A percentile compares a stretch with the other conserved stretches of the same genome.
These are phyloP conservation scores for Forsythia viridissima DNA, from an alignment of 257 asterid species.

Conservation along the genomic window DNA sequence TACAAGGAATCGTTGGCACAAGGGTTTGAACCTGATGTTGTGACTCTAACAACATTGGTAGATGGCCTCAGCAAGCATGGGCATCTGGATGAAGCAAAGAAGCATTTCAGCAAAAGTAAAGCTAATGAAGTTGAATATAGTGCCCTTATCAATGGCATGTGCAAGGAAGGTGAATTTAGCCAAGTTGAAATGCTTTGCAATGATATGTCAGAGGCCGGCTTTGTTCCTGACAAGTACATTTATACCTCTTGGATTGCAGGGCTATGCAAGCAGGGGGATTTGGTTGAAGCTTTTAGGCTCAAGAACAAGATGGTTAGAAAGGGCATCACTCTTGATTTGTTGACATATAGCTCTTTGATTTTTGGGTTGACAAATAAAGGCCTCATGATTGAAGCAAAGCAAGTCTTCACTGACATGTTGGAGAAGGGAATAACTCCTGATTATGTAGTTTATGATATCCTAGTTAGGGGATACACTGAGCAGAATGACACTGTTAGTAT, in stretches of 20 bases:
- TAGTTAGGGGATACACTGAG: conserved; percentile 23
- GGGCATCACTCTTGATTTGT: conserved; percentile 18
- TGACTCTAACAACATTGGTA: conserved; percentile 21
- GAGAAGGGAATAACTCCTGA: conserved; percentile 23
- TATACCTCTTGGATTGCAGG: conserved; percentile 33
- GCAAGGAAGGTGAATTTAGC: conserved; percentile 20
- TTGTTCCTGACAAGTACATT: conserved; percentile 26
- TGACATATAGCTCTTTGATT: conserved; percentile 26
- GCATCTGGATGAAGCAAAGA: conserved; percentile 18
- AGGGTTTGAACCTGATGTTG: conserved; percentile 23
- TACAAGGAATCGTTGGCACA: conserved; percentile 21
- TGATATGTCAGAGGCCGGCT: conserved; percentile 27
- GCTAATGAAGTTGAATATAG: conserved; percentile 25
- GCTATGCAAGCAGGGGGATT: conserved; percentile 24
- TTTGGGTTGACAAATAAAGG: conserved; percentile 25
- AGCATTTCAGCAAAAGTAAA: conserved; percentile 16
- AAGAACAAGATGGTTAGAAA: conserved; percentile 16
- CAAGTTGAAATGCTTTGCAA: conserved; percentile 23
- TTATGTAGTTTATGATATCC: conserved; percentile 17
- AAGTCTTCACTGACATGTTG: conserved; percentile 25
- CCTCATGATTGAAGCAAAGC: conserved; percentile 29
- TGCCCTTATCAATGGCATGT: conserved; percentile 26
- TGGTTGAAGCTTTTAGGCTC: conserved; percentile 26
- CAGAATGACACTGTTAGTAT: conserved; percentile 12
- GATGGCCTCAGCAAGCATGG: conserved; percentile 31